Conservation (phyloP, 2,329 filamentous ascomycete genomes). For the Colletotrichum liaoningense region DNA sequence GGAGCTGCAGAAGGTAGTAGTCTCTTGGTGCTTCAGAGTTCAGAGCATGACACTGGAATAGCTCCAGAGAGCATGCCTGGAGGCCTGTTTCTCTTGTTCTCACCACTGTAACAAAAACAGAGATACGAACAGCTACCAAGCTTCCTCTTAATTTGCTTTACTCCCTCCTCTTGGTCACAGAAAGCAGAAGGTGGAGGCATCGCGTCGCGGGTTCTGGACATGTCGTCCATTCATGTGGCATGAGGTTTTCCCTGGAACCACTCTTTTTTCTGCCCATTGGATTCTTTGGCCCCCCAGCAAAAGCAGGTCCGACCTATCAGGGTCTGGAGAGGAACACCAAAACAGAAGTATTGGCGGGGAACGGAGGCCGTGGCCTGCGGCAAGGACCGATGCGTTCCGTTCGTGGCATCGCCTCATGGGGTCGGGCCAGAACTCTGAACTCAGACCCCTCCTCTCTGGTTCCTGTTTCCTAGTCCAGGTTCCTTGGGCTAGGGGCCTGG, state of each 20-base stretch:
- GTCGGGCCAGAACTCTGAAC: not conserved
- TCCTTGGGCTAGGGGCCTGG: too few relatives aligned
- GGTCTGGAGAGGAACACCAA: not conserved
- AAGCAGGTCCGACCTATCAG: constrained; percentile 2
- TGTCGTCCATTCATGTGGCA: constrained; percentile 22
- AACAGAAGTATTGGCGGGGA: not conserved
- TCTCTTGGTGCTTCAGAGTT: not conserved
- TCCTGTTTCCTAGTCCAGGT: not conserved
- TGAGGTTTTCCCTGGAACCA: constrained; percentile 14
- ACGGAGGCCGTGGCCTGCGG: constrained; percentile 25
- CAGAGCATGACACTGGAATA: not conserved
- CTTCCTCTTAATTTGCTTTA: not conserved
- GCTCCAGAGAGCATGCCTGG: not conserved
- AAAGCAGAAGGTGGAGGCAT: not conserved
- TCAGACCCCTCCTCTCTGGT: not conserved
- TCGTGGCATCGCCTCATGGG: not conserved
- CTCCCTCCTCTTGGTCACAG: not conserved
- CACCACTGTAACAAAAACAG: not conserved
- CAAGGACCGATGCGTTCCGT: constrained; percentile 29
- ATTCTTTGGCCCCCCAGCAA: not conserved
- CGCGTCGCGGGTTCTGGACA: not conserved
- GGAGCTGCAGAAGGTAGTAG: not conserved
- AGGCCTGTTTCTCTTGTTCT: not conserved
- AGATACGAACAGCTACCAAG: not conserved
- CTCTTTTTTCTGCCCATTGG: not conserved